A percentile compares a stretch with the other conserved stretches of the same genome.
Evolutionary conservation across 148 eudicot genomes (phyloP).

Genomic region (Gaultheria prostrata): DNA sequence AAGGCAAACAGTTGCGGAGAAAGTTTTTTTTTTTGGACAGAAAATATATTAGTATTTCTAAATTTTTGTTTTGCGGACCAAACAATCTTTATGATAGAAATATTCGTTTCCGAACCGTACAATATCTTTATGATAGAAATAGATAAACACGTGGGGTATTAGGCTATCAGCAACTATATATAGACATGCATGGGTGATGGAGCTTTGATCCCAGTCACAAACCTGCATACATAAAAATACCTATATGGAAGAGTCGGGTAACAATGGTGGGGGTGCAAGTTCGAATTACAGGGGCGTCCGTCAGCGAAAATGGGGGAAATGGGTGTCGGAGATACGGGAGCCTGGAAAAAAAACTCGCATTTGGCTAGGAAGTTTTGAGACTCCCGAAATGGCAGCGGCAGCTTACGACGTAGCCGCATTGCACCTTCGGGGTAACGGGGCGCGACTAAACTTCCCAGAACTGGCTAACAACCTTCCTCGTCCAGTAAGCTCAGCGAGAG

Average conservation of each 20-base stretch:
- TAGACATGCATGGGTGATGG: not conserved
- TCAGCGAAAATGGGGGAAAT: constrained; percentile 70
- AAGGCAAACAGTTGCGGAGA: no score
- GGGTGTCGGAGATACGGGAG: constrained; percentile 73
- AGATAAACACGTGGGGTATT: not conserved
- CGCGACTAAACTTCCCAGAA: constrained; percentile 61
- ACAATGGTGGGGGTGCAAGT: constrained; percentile 9
- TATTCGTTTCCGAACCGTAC: no score
- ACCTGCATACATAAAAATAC: not conserved
- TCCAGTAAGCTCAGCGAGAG: constrained; percentile 48
- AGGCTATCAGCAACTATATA: constrained; percentile 4
- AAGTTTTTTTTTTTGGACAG: no score
- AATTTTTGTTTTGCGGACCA: no score
- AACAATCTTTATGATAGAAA: no score
- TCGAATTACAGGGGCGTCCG: constrained; percentile 21
- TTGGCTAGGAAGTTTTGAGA: constrained; percentile 66
- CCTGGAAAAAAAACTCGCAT: constrained; percentile 58
- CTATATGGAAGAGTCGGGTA: constrained; percentile 9
- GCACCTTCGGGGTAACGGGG: constrained; percentile 43
- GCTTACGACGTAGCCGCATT: constrained; percentile 66
- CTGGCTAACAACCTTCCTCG: constrained; percentile 27
- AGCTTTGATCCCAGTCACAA: not conserved
- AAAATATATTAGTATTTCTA: no score
- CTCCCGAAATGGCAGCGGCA: constrained; percentile 66
- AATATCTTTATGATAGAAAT: not conserved